Base-by-base conservation (phyloP, 1,284 basidiomycete species). In the Trichosporon sp. region DNA sequence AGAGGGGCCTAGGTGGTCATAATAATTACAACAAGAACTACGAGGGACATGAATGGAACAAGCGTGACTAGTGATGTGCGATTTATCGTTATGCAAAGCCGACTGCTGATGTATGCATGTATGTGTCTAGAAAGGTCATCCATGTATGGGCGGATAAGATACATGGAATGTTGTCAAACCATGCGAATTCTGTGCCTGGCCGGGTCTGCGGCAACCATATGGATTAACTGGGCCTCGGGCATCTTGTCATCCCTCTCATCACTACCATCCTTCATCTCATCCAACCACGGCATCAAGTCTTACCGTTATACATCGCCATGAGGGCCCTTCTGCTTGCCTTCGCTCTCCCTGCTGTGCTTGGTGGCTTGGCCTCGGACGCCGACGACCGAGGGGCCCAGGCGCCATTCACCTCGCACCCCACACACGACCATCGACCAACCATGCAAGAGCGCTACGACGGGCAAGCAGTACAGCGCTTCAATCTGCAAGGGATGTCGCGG, bases 381-480 rank as follows among this genome's bases (percentile, higher is more conserved):
- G 59, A 26, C 26, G 26, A 37, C 32, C 31, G 1, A 14, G 11
- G 11, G 6, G 59, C 32, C 4, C 59, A 63, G 16, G 32, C 19
- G 6, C 32, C 32, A 2, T 63, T 63, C 32, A 14, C 2, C 31
- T 37, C 16, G 6, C 32, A 6, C 14, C 26, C 26, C 56, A 32
- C 11, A 11, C 32, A 12, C 35, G 8, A 32, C 6, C 12, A 31
- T 14, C 59, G 14, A 37, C 16, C 32, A 19, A 14, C 59, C 16
- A n/a, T 16, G 32, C 56, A 31, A 14, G 59, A 63, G 16, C 59
- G 59, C 5, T 63, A 37, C 14, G 59, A 63, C 16, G 59, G 59
- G 5, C 14, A 63, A 35, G 10, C 32, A n/a, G 59, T 63, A 5
- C 32, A 63, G 31, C 59, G 59, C 59, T 63, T 63, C 26, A 63